Conservation (phyloP, 2,329 filamentous ascomycete species). For the Colletotrichum kahawae region DNA sequence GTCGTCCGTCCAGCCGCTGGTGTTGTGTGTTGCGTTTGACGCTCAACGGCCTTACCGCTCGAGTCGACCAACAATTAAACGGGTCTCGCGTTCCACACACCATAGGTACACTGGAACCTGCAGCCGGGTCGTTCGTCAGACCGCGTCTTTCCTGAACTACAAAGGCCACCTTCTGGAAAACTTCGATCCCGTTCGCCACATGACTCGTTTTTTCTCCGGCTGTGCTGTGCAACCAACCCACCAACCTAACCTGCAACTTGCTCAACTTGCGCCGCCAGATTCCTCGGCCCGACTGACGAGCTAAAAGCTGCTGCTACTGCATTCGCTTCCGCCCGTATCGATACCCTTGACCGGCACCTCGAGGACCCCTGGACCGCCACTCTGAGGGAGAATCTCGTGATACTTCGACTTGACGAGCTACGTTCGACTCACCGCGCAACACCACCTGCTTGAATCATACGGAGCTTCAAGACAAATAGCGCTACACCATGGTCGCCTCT, state of each 20-base stretch:
- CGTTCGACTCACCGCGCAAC: background rate
- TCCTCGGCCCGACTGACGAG: background rate
- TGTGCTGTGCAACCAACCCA: background rate
- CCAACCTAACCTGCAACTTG: background rate
- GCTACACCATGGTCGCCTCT: constrained; percentile 39
- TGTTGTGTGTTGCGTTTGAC: background rate
- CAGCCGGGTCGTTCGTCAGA: background rate
- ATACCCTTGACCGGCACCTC: background rate
- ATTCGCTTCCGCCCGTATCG: background rate
- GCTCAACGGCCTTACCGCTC: constrained; percentile 1
- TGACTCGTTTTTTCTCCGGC: background rate
- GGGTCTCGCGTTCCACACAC: constrained; percentile 9
- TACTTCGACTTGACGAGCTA: background rate
- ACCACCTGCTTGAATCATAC: background rate
- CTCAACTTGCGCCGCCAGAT: background rate
- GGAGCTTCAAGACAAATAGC: background rate
- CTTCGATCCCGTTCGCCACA: background rate
- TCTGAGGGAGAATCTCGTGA: background rate
- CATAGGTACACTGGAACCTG: background rate
- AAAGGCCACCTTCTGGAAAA: background rate
- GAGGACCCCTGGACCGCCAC: background rate
- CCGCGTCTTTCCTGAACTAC: background rate
- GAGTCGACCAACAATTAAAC: constrained; percentile 1
- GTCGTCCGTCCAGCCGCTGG: background rate
- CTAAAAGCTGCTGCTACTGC: background rate